Percentiles rank a stretch among this genome's conserved stretches.
phyloP scores from a whole-genome alignment of 192 early-diverging fungal genomes.

The Umbelopsis ramanniana region DNA sequence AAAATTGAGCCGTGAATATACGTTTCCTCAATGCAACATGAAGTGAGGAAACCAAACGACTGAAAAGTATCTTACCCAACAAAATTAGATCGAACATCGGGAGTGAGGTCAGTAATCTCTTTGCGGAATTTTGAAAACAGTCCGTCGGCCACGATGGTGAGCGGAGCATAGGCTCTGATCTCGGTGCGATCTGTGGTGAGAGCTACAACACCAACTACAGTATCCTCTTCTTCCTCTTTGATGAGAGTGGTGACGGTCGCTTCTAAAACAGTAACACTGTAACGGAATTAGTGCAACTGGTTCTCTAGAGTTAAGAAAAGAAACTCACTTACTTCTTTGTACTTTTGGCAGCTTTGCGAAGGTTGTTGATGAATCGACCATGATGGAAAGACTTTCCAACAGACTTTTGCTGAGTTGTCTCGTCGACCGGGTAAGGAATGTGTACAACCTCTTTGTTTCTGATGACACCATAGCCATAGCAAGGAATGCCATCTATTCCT shows the following conservation, averaged over 20 bases:
- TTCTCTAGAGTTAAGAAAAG: too few species aligned
- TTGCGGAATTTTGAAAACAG: conserved; percentile 94
- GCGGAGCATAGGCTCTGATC: conserved; percentile 62
- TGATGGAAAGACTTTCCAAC: conserved; percentile 91
- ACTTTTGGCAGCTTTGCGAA: conserved; percentile 69
- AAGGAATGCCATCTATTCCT: conserved; percentile 83
- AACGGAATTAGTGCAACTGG: not conserved
- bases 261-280: conserved; percentile 78
- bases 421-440: conserved; percentile 71
- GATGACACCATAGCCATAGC: conserved; percentile 84
- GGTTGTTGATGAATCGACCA: conserved; percentile 87
- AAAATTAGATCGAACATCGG: conserved; percentile 41
- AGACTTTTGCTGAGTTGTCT: conserved; percentile 50
- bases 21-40: not conserved
- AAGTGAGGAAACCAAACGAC: not conserved
- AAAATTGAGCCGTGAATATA: too few species aligned
- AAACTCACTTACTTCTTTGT: conserved; percentile 53
- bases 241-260: conserved; percentile 76
- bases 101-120: conserved; percentile 58
- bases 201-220: conserved; percentile 57
- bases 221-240: conserved; percentile 47
- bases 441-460: conserved; percentile 56
- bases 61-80: conserved; percentile 24
- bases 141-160: conserved; percentile 92
- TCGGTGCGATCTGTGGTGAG: conserved; percentile 7